phyloP scores from a whole-genome alignment of 805 yeast species.

The Yamadazyma ubonensis region DNA sequence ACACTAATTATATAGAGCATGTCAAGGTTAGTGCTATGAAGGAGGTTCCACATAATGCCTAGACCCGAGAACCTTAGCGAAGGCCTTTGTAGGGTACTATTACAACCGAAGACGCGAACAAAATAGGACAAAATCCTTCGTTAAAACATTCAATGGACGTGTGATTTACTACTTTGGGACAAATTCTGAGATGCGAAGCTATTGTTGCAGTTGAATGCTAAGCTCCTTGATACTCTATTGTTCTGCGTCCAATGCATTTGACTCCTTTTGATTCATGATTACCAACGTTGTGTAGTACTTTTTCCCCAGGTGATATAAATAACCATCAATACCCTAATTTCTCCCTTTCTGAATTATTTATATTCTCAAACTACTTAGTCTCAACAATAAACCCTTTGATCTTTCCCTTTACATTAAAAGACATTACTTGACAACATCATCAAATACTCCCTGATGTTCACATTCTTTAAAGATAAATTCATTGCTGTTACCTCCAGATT shows the following conservation, averaged over 20 bases:
- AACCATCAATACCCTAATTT: neutral
- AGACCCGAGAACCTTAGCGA: neutral
- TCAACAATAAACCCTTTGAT: neutral
- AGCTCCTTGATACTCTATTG: conserved; percentile 3
- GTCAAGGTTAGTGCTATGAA: neutral
- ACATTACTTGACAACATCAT: neutral
- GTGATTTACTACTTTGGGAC: conserved; percentile 4
- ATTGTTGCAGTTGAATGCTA: conserved; percentile 3
- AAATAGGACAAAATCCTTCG: conserved; percentile 6
- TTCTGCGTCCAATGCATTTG: neutral
- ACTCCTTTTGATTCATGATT: neutral
- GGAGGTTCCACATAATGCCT: neutral
- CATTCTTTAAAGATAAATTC: conserved; percentile 11
- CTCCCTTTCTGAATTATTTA: neutral
- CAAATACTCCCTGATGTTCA: conserved; percentile 3
- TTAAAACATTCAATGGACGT: conserved; percentile 1
- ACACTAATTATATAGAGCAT: too few species aligned
- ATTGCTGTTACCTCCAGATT: conserved; percentile 20
- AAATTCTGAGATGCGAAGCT: conserved; percentile 5
- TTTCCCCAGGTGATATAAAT: conserved; percentile 1
- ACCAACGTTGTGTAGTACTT: neutral
- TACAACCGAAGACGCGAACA: neutral
- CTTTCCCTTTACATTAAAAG: neutral
- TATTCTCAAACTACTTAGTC: neutral
- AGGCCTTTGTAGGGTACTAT: too few species aligned